Evolutionary conservation across 129 eudicot genomes (phyloP).

Genomic region (Glebionis coronaria): DNA sequence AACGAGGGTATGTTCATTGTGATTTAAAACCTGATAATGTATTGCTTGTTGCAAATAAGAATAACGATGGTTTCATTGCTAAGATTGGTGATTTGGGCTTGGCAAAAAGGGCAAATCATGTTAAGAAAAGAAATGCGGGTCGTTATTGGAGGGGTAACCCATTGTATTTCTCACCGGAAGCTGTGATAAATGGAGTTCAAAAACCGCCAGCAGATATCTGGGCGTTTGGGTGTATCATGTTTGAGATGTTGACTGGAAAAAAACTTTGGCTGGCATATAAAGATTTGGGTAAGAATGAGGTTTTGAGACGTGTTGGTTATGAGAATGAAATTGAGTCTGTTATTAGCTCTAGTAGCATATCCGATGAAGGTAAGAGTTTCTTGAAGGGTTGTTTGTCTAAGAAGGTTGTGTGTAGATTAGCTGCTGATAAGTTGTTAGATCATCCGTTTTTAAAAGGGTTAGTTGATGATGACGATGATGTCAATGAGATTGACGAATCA

Average conservation of each 20-base stretch:
- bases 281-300: too few relatives aligned
- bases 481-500: slow-evolving; percentile 22
- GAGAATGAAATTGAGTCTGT: too few relatives aligned
- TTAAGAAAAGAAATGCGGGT: not conserved
- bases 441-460: slow-evolving; percentile 56
- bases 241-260: not conserved
- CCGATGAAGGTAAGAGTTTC: slow-evolving; percentile 51
- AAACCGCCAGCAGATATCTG: not conserved
- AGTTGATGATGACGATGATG: slow-evolving; percentile 37
- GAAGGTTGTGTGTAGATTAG: slow-evolving; percentile 47
- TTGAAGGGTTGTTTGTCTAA: slow-evolving; percentile 64
- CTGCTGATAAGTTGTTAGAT: slow-evolving; percentile 49
- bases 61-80: not conserved
- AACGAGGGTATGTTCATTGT: slow-evolving; percentile 59
- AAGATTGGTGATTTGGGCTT: not conserved
- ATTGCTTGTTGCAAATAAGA: not conserved
- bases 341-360: not conserved
- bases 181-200: not conserved
- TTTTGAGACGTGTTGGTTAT: too few relatives aligned
- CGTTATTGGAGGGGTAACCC: not conserved
- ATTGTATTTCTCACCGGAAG: not conserved
- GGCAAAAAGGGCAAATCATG: not conserved
- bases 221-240: not conserved
- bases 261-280: too few relatives aligned
- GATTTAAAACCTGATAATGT: slow-evolving; percentile 51